phyloP scores from a whole-genome alignment of 2,329 filamentous ascomycete species.

The Xylariaceae sp. region DNA sequence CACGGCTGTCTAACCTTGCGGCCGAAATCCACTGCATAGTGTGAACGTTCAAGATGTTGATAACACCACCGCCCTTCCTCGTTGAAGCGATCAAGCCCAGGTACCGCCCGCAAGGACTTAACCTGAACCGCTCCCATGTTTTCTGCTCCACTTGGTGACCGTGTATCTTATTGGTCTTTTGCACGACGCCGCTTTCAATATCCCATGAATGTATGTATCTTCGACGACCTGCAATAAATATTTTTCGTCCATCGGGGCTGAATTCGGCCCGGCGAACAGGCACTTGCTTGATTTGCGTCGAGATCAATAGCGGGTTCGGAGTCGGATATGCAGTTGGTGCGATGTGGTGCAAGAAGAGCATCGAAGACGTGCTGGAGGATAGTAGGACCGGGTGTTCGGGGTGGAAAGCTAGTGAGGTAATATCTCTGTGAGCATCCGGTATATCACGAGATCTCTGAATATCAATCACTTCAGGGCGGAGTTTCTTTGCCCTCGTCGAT shows the following conservation, averaged over 20 bases:
- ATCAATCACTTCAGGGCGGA: slow-evolving; percentile 83
- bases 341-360: slow-evolving; percentile 85
- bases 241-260: slow-evolving; percentile 65
- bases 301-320: slow-evolving; percentile 85
- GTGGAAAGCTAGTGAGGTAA: slow-evolving; percentile 85
- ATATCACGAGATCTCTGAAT: slow-evolving; percentile 89
- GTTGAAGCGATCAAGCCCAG: slow-evolving; percentile 78
- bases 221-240: slow-evolving; percentile 84
- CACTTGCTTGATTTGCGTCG: slow-evolving; percentile 77
- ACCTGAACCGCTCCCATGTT: slow-evolving; percentile 84
- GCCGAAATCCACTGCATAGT: slow-evolving; percentile 87
- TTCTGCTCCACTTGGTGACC: slow-evolving; percentile 78
- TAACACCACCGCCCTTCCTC: slow-evolving; percentile 78
- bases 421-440: slow-evolving; percentile 69
- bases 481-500: slow-evolving; percentile 59
- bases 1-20: slow-evolving; percentile 73
- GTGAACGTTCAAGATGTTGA: slow-evolving; percentile 76
- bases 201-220: slow-evolving; percentile 96
- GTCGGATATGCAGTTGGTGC: slow-evolving; percentile 68
- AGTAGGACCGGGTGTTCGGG: slow-evolving; percentile 82
- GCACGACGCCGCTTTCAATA: slow-evolving; percentile 71
- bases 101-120: slow-evolving; percentile 81
- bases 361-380: slow-evolving; percentile 80
- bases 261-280: slow-evolving; percentile 84
- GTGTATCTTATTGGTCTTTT: slow-evolving; percentile 73